phyloP scores from a whole-genome alignment of 176 grass and related monocot species.

The Tuctoria greenei region DNA sequence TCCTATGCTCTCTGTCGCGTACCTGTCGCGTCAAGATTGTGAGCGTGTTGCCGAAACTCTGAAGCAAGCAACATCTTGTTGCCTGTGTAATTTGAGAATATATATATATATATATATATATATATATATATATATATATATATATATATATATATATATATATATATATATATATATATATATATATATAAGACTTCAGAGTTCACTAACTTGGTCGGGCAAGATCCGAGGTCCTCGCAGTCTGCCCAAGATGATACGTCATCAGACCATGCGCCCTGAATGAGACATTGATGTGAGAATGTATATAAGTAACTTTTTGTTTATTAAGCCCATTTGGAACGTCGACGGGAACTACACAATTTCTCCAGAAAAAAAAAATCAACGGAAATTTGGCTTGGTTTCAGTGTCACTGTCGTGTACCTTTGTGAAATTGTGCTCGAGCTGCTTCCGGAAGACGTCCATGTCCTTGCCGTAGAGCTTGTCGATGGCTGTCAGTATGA shows the following conservation, averaged over 20 bases:
- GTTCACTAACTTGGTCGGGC: slow-evolving; percentile 57
- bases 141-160: too few species aligned
- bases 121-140: too few species aligned
- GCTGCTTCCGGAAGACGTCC: slow-evolving; percentile 58
- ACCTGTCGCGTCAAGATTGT: slow-evolving; percentile 41
- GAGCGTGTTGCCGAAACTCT: background rate
- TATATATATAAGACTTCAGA: too few species aligned
- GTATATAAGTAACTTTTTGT: background rate
- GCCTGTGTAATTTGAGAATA: too few species aligned
- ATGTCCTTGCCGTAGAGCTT: slow-evolving; percentile 67
- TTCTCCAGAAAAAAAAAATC: too few species aligned
- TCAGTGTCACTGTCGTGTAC: background rate
- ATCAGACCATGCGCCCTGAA: slow-evolving; percentile 57
- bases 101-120: too few species aligned
- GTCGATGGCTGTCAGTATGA: slow-evolving; percentile 66
- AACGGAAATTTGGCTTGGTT: too few species aligned
- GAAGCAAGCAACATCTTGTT: background rate
- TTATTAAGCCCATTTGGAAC: background rate
- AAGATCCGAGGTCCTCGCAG: slow-evolving; percentile 65
- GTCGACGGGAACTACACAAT: too few species aligned
- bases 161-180: too few species aligned
- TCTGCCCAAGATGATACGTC: slow-evolving; percentile 65
- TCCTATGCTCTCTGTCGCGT: slow-evolving; percentile 75
- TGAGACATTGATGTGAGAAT: background rate
- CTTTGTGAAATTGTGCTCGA: slow-evolving; percentile 57